Base-by-base conservation (phyloP, 2,329 filamentous ascomycete genomes). In the Fusarium abutilonis region DNA sequence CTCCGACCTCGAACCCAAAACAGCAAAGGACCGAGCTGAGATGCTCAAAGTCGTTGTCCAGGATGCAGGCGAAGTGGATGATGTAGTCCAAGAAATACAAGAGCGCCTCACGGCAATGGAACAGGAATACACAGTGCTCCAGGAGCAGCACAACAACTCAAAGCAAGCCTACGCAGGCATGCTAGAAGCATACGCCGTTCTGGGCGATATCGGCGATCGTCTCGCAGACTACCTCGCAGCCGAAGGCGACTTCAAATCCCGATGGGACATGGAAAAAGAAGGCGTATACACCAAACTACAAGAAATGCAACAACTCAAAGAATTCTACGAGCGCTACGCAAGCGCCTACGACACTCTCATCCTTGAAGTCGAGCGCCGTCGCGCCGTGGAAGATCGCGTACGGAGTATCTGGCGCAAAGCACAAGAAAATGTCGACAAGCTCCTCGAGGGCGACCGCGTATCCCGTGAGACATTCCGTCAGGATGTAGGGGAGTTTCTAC, bases 291-390 rank as follows among this genome's bases (percentile, higher is more conserved):
- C 78, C 14, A 90, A 88, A 67, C 85, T 97, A 36, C 79, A 83
- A 9, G 92, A 96, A 70, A 89, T 98, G 75, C 87, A 89, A 47
- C 86, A 86, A 19, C 85, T 97, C 69, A 83, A 87, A 10, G 81
- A 86, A n/a, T 92, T 97, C 69, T 98, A 97, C 75, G 90, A 94
- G 59, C 88, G 89, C 15, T 99, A 98, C 70, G 83, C 91, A 17
- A 84, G 87, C 48, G 92, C 93, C 0, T 98, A 99, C 72, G 90
- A 92, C 66, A 88, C 89, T 17, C 80, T 99, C 11, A 83, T 97
- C 21, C 83, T 96, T 2, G 95, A 99, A 74, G 89, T 93, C 6
- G 89, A 90, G 48, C 83, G 95, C 21, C 84, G 95, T 9, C 86
- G 86, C 57, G 80, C 83, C 13, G 86, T 91, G 32, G 90, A 95